These are phyloP conservation scores for Sextonia rubra DNA, from an alignment of 164 flowering plant genomes.

Conservation along the genomic window DNA sequence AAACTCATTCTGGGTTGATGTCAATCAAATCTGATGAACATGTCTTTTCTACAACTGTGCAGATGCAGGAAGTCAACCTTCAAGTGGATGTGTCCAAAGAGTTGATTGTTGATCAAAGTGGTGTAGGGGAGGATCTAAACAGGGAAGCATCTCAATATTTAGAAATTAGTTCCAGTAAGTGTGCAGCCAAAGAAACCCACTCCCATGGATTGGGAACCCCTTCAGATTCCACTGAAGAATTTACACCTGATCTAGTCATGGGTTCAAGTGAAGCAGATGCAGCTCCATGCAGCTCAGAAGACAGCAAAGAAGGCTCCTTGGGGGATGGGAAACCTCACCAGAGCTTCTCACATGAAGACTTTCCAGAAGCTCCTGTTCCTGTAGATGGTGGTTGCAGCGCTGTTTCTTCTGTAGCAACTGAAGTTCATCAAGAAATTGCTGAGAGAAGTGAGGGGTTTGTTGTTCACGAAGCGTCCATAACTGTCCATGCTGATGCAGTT, in stretches of 20 bases:
- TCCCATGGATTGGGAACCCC: neutral
- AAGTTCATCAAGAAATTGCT: constrained; percentile 4
- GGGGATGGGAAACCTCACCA: constrained; percentile 14
- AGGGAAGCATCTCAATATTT: no score
- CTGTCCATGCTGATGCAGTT: constrained; percentile 10
- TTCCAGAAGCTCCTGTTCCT: neutral
- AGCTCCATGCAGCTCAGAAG: neutral
- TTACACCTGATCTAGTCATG: neutral
- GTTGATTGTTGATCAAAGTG: constrained; percentile 12
- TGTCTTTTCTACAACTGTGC: constrained; percentile 11
- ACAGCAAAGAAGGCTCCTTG: constrained; percentile 4
- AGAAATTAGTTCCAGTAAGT: neutral
- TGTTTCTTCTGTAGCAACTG: constrained; percentile 11
- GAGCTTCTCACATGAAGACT: neutral
- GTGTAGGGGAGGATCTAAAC: constrained; percentile 4
- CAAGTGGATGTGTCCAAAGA: constrained; percentile 9
- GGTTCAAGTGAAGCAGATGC: constrained; percentile 5
- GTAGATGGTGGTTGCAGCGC: constrained; percentile 1
- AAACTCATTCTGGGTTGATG: neutral
- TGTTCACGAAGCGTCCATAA: constrained; percentile 8
- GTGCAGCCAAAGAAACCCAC: neutral
- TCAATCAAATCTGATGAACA: constrained; percentile 11
- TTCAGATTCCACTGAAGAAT: constrained; percentile 4
- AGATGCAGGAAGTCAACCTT: constrained; percentile 12
- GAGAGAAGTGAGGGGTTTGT: constrained; percentile 4